These are phyloP conservation scores for Claviceps sp. DNA, from an alignment of 2,329 filamentous ascomycete genomes.

Conservation along the genomic window DNA sequence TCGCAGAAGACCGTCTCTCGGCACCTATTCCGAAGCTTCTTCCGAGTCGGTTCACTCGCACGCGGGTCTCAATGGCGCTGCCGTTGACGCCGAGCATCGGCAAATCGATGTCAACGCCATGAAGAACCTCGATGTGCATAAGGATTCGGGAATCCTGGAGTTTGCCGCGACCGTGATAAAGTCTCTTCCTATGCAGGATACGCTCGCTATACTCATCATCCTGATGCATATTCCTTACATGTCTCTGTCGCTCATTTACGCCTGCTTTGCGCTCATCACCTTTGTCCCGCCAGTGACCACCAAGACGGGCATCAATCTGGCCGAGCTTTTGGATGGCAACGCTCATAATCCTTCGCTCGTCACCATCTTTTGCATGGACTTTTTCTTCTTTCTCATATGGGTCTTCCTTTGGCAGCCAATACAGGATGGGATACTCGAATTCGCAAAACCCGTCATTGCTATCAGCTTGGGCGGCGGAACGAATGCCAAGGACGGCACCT, in stretches of 20 bases:
- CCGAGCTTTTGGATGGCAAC: constrained; percentile 82
- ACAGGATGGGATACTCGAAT: constrained; percentile 76
- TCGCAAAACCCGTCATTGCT: constrained; percentile 87
- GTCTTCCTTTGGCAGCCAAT: constrained; percentile 76
- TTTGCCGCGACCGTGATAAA: constrained; percentile 76
- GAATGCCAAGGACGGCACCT: constrained; percentile 52
- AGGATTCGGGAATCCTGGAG: constrained; percentile 59
- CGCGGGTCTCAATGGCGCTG: constrained; percentile 22
- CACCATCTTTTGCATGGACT: constrained; percentile 73
- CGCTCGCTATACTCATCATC: constrained; percentile 91
- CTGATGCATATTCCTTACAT: constrained; percentile 84
- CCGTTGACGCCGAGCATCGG: constrained; percentile 39
- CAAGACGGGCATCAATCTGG: constrained; percentile 67
- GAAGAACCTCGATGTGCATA: constrained; percentile 55
- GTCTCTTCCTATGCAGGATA: constrained; percentile 84
- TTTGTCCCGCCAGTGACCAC: constrained; percentile 76
- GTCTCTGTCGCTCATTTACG: constrained; percentile 77
- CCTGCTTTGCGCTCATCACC: constrained; percentile 82
- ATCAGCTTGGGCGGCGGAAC: constrained; percentile 78
- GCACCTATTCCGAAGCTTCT: constrained; percentile 38
- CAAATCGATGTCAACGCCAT: constrained; percentile 58
- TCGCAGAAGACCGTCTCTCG: constrained; percentile 34
- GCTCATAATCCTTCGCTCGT: constrained; percentile 75
- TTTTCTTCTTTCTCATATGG: constrained; percentile 73
- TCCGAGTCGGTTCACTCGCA: constrained; percentile 37